Base-by-base conservation (phyloP, 1,139 yeast species). In the Debaryomycetaceae sp. region DNA sequence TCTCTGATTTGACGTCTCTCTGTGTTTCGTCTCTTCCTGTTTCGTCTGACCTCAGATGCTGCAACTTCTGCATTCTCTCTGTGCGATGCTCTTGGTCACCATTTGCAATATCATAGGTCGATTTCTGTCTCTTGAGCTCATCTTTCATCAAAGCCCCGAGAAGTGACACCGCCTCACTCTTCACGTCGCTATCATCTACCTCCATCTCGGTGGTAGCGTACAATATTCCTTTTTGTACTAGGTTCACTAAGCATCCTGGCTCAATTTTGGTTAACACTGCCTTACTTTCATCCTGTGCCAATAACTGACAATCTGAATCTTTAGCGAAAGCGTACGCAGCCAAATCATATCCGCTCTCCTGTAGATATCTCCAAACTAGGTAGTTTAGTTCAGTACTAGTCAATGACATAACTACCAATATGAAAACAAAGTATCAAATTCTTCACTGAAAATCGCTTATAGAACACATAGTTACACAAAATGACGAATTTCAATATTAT, bases 351-450 rank as follows among this genome's bases (percentile, higher is more conserved):
- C 97, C 97, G 6, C 88, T 76, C 62, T 93, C 99, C 61, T 89
- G 96, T 38, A 91, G 75, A 60, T 93, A 93, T 53, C 98, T 71
- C 97, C 97, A 93, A 49, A 93, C 80, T 58, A 93, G 76, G 62
- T 93, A 91, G 71, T 93, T 93, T 47, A 93, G 76, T 67, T 91
- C 96, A 47, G 79, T 82, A 50, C 95, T 85, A 6, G 95, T 80
- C 44, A 93, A 71, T 34, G 96, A 84, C 97, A 89, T 89, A 24
- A 23, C 37, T 40, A 31, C 8, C 37, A 9, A 13, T 34, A 17
- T 8, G 22, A 13, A 34, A 34, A n/a, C 7, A 34, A n/a, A 13
- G 36, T 34, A 5, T 8, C 6, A 23, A 9, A 13, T 14, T 37
- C 24, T 20, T 11, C 14, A 14, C 14, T 37, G n/a, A 24, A 20